A percentile compares a stretch with the other conserved stretches of the same genome.
These are phyloP conservation scores for Phytophthora tubulina DNA, from an alignment of 352 stramenopile genomes.

Conservation along the genomic window DNA sequence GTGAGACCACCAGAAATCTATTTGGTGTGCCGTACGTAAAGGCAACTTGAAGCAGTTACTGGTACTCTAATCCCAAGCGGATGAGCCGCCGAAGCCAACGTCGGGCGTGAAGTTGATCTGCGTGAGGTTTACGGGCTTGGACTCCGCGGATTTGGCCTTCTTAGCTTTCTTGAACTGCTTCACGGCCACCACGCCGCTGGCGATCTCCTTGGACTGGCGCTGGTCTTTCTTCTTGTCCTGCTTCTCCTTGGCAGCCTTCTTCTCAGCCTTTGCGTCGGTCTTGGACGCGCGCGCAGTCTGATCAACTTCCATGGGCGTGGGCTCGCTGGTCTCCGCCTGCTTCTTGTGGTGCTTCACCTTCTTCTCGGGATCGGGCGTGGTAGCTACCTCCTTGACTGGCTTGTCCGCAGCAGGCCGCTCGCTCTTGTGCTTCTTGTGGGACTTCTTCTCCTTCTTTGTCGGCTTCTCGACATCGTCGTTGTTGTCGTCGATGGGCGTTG, in stretches of 20 bases:
- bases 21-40: constrained; percentile 38
- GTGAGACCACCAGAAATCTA: constrained; percentile 35
- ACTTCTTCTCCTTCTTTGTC: constrained; percentile 41
- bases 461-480: constrained; percentile 20
- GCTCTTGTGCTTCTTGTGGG: constrained; percentile 44
- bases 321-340: constrained; percentile 8
- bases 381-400: constrained; percentile 5
- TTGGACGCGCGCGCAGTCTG: constrained; percentile 21
- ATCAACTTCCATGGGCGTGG: constrained; percentile 40
- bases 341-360: constrained; percentile 37
- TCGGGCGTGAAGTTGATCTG: constrained; percentile 70
- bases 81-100: constrained; percentile 75
- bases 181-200: constrained; percentile 77
- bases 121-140: constrained; percentile 58
- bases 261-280: constrained; percentile 35
- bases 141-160: constrained; percentile 42
- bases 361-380: constrained; percentile 29
- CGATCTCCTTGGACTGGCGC: constrained; percentile 69
- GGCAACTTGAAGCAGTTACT: constrained; percentile 8
- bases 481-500: neutral
- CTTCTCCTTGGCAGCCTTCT: constrained; percentile 39
- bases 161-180: constrained; percentile 85
- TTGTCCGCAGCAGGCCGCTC: constrained; percentile 28
- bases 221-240: constrained; percentile 55
- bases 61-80: constrained; percentile 82